Evolutionary conservation across 805 yeast genomes (phyloP).

Genomic region (Nakazawaea populi): DNA sequence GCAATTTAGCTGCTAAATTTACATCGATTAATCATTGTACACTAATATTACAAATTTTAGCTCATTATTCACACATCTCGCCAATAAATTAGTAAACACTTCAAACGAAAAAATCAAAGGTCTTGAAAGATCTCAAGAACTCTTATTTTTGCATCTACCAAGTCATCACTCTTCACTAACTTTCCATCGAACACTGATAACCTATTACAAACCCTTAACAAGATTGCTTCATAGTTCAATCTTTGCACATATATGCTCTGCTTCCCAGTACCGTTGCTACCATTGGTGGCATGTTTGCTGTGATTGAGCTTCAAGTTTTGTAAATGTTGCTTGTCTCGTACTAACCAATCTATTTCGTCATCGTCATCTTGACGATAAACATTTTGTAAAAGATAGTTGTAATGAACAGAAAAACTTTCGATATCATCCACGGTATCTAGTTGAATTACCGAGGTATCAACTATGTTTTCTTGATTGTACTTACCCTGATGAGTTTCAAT

Average conservation of each 20-base stretch:
- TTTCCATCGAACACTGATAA: constrained; percentile 32
- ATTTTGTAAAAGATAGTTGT: constrained; percentile 26
- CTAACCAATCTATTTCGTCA: constrained; percentile 26
- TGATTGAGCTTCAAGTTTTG: constrained; percentile 13
- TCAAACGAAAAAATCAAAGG: too few relatives aligned
- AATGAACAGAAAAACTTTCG: constrained; percentile 34
- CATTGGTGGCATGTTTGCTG: neutral
- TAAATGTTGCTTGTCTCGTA: constrained; percentile 29
- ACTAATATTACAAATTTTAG: too few relatives aligned
- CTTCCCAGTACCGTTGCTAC: neutral
- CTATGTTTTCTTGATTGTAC: neutral
- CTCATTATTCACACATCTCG: too few relatives aligned
- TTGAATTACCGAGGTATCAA: constrained; percentile 17
- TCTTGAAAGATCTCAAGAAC: neutral
- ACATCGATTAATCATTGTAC: too few relatives aligned
- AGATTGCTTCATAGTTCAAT: constrained; percentile 29
- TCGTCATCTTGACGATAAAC: constrained; percentile 5
- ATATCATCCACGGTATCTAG: constrained; percentile 36
- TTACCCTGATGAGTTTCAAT: neutral
- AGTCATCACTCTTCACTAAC: constrained; percentile 1
- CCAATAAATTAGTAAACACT: too few relatives aligned
- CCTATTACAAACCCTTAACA: constrained; percentile 28
- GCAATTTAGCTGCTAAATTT: too few relatives aligned
- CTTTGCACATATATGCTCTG: constrained; percentile 15
- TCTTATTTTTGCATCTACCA: constrained; percentile 10